Conservation (phyloP, 495 filamentous ascomycete species). For the Aspergillus wentii region DNA sequence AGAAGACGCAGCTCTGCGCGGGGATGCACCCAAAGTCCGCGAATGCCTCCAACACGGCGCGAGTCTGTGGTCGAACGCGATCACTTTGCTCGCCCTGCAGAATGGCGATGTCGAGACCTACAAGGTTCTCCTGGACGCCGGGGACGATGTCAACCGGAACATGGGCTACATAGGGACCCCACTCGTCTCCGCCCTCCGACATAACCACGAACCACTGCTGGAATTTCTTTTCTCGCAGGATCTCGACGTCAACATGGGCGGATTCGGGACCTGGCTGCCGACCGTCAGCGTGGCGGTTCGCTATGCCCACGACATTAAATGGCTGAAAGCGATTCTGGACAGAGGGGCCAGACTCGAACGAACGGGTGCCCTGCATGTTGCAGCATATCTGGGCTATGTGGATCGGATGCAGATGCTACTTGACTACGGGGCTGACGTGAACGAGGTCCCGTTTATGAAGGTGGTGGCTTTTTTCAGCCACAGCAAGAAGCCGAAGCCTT, state of each 20-base stretch:
- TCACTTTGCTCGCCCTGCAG: neutral
- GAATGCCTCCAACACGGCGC: neutral
- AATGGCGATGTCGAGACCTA: neutral
- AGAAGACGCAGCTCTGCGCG: neutral
- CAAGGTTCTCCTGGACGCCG: neutral
- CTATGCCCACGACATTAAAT: neutral
- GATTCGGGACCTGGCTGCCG: neutral
- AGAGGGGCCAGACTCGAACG: neutral
- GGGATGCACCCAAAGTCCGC: neutral
- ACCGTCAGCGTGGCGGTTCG: neutral
- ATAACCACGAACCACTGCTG: neutral
- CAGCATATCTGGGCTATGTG: neutral
- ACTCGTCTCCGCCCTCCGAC: neutral
- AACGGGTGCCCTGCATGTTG: neutral
- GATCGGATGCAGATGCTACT: neutral
- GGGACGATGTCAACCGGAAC: neutral
- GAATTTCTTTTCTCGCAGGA: neutral
- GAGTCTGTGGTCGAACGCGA: neutral
- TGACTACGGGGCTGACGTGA: neutral
- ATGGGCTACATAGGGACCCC: neutral
- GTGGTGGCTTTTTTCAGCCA: neutral
- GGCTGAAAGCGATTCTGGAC: neutral
- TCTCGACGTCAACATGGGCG: neutral
- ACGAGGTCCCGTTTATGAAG: neutral
- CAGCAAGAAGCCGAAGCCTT: neutral